Evolutionary conservation across 345 rosid species (phyloP).

Genomic region (Tarenaya hassleriana): DNA sequence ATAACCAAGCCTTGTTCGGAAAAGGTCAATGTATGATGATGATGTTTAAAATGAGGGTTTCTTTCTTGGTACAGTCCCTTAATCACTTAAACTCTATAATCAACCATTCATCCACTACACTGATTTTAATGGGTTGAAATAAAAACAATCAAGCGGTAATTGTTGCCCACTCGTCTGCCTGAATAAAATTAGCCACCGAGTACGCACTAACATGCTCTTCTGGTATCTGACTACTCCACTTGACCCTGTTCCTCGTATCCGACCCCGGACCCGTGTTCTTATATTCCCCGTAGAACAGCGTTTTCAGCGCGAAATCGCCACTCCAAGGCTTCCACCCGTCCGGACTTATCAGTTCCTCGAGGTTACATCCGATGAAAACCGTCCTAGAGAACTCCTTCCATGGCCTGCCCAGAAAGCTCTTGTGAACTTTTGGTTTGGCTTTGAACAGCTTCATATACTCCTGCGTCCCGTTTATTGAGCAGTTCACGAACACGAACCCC

Average conservation of each 20-base stretch:
- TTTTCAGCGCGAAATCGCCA: constrained; percentile 61
- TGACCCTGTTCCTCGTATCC: constrained; percentile 40
- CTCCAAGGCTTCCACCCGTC: constrained; percentile 81
- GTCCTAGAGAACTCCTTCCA: constrained; percentile 95
- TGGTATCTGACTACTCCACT: constrained; percentile 76
- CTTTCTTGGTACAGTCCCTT: no score
- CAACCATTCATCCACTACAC: no score
- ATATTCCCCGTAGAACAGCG: constrained; percentile 81
- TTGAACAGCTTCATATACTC: constrained; percentile 57
- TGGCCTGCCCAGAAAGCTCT: constrained; percentile 74
- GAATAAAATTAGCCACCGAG: constrained; percentile 73
- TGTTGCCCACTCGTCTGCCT: constrained; percentile 69
- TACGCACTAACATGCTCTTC: constrained; percentile 39
- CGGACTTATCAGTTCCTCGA: constrained; percentile 53
- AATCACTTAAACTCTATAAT: no score
- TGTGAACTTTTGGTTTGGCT: constrained; percentile 57
- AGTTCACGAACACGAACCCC: constrained; percentile 65
- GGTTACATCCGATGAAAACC: constrained; percentile 48
- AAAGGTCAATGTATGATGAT: no score
- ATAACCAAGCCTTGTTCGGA: no score
- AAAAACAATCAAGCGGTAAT: constrained; percentile 32
- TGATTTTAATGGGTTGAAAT: no score
- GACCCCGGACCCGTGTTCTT: constrained; percentile 66
- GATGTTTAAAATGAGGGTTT: no score
- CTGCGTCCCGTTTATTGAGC: constrained; percentile 68